These are phyloP conservation scores for Penicillium steckii DNA, from an alignment of 495 filamentous ascomycete genomes.

Conservation along the genomic window DNA sequence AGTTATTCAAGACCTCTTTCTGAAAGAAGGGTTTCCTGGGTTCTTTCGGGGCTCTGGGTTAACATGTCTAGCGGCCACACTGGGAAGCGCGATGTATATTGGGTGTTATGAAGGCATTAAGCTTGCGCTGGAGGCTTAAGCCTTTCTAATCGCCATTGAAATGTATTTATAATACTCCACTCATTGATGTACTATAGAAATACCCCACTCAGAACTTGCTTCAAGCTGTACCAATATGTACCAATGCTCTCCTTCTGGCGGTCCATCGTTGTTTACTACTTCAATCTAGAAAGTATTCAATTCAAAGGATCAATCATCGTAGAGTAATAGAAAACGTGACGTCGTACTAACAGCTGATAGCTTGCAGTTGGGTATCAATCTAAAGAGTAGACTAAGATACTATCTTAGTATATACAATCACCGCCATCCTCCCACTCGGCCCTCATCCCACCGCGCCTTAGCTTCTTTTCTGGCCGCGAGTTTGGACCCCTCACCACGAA, in stretches of 20 bases:
- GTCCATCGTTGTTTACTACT: no score
- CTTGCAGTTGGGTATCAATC: not conserved
- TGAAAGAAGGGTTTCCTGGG: conserved; percentile 7
- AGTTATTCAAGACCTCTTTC: conserved; percentile 2
- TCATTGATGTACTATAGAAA: not conserved
- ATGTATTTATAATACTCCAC: not conserved
- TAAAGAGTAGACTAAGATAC: not conserved
- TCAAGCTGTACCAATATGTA: no score
- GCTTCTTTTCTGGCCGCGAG: conserved; percentile 75
- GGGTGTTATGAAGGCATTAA: conserved; percentile 13
- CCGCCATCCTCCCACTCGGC: conserved; percentile 88
- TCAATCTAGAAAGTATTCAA: no score
- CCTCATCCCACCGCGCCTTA: conserved; percentile 92
- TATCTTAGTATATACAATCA: conserved; percentile 38
- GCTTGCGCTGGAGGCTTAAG: not conserved
- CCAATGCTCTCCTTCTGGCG: no score
- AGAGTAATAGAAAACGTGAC: no score
- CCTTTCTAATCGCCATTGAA: not conserved
- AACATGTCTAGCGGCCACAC: conserved; percentile 4
- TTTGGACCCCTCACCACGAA: conserved; percentile 71
- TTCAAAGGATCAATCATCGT: no score
- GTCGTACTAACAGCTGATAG: no score
- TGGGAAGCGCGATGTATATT: conserved; percentile 10
- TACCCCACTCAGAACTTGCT: not conserved
- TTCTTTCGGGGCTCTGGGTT: conserved; percentile 12